Conservation (phyloP, 768 basidiomycete genomes). For the Rhodotorula paludigena region DNA sequence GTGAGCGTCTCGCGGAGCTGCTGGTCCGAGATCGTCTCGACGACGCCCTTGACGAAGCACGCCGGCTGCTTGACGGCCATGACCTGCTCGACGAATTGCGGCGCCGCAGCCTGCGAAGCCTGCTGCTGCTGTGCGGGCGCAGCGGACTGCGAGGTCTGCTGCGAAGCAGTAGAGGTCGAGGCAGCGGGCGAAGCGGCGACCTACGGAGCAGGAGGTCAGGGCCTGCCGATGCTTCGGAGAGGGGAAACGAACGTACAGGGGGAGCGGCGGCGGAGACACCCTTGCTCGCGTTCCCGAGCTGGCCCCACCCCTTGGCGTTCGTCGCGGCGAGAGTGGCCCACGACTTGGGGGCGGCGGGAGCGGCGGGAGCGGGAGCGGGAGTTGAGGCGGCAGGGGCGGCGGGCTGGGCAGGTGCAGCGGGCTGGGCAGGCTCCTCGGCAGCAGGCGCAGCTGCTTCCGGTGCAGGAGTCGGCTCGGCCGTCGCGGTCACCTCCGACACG, state of each 20-base stretch:
- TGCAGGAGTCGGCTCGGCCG: no score
- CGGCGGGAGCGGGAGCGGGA: constrained; percentile 48
- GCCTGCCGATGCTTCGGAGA: no score
- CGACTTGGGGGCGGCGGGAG: constrained; percentile 59
- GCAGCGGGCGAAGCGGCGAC: constrained; percentile 17
- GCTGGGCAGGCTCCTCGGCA: background rate
- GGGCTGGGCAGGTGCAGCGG: background rate
- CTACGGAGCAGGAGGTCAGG: background rate
- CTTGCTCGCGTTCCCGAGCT: constrained; percentile 69
- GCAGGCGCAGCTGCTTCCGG: no score
- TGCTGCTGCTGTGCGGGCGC: background rate
- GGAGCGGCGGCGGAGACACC: constrained; percentile 63
- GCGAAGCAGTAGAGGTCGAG: background rate
- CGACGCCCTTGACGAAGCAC: constrained; percentile 90
- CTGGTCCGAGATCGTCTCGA: constrained; percentile 58
- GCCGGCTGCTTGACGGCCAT: constrained; percentile 61
- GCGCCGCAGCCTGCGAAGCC: constrained; percentile 27
- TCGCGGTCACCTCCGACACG: no score
- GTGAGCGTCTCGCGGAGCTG: constrained; percentile 56
- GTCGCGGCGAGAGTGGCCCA: constrained; percentile 90
- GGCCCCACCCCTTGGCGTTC: constrained; percentile 77
- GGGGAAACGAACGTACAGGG: constrained; percentile 23
- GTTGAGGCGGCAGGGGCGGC: no score
- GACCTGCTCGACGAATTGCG: constrained; percentile 53
- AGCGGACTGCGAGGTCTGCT: background rate